Percentiles rank a stretch among this genome's conserved stretches.
Evolutionary conservation across 164 flowering plant genomes (phyloP).

Genomic region (Santalum album): DNA sequence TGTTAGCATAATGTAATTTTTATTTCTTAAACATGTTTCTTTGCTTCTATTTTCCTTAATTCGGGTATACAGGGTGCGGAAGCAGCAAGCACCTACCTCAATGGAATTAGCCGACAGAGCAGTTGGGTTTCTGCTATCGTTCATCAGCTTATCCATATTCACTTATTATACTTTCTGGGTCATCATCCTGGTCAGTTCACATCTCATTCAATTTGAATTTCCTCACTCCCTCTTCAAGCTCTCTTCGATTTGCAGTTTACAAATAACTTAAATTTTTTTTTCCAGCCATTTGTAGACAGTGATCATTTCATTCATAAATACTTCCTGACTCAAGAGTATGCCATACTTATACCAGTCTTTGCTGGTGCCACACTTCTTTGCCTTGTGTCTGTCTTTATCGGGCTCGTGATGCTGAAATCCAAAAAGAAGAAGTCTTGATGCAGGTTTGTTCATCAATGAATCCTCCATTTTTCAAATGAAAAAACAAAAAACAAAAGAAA

Average conservation of each 20-base stretch:
- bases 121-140: constrained; percentile 60
- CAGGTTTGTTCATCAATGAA: too few relatives aligned
- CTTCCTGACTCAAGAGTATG: constrained; percentile 83
- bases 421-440: constrained; percentile 67
- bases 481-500: too few relatives aligned
- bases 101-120: constrained; percentile 92
- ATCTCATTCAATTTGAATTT: constrained; percentile 5
- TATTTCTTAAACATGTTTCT: too few relatives aligned
- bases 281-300: constrained; percentile 89
- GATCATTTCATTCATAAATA: constrained; percentile 87
- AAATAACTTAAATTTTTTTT: not conserved
- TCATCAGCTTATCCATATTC: constrained; percentile 78
- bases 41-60: too few relatives aligned
- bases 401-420: constrained; percentile 78
- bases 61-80: too few relatives aligned
- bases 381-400: constrained; percentile 61
- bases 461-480: too few relatives aligned
- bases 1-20: too few relatives aligned
- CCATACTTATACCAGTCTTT: constrained; percentile 73
- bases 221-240: not conserved
- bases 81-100: too few relatives aligned
- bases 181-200: constrained; percentile 72
- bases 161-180: constrained; percentile 96
- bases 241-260: not conserved
- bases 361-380: constrained; percentile 70